Percentiles rank a stretch among this genome's conserved stretches.
These are phyloP conservation scores for Durusdinium trenchii DNA, from an alignment of 73 alveolate species.

Conservation along the genomic window DNA sequence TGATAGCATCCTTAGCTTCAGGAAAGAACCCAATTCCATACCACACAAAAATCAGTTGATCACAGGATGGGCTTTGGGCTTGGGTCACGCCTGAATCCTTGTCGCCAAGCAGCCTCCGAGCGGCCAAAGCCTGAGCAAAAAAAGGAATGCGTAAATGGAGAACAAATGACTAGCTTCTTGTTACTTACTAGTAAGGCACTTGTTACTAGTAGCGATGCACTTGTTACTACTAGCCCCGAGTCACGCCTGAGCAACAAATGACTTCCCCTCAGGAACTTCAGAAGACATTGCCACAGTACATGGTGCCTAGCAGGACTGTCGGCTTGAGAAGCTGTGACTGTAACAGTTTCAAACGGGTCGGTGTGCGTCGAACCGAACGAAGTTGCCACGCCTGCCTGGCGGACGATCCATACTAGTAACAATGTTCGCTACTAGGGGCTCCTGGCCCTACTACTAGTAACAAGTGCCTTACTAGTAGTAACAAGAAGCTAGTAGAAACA, in stretches of 20 bases:
- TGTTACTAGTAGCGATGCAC: background rate
- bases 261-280: conserved; percentile 32
- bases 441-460: too few relatives aligned
- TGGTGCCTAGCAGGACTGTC: conserved; percentile 88
- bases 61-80: conserved; percentile 88
- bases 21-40: background rate
- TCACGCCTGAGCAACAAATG: background rate
- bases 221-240: background rate
- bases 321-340: too few relatives aligned
- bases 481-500: too few relatives aligned
- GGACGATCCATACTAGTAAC: too few relatives aligned
- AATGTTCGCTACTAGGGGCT: too few relatives aligned
- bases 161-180: background rate
- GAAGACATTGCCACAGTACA: conserved; percentile 84
- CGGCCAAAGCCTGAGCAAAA: background rate
- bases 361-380: too few relatives aligned
- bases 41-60: background rate
- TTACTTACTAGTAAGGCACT: background rate
- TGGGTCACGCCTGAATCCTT: conserved; percentile 80
- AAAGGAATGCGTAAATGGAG: background rate
- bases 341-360: background rate
- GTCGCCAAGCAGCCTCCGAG: conserved; percentile 53
- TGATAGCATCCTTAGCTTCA: background rate
- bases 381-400: too few relatives aligned
- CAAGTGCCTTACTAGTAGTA: too few relatives aligned